Evolutionary conservation across 106 monocot genomes (phyloP).

Genomic region (Phalaenopsis equestris): DNA sequence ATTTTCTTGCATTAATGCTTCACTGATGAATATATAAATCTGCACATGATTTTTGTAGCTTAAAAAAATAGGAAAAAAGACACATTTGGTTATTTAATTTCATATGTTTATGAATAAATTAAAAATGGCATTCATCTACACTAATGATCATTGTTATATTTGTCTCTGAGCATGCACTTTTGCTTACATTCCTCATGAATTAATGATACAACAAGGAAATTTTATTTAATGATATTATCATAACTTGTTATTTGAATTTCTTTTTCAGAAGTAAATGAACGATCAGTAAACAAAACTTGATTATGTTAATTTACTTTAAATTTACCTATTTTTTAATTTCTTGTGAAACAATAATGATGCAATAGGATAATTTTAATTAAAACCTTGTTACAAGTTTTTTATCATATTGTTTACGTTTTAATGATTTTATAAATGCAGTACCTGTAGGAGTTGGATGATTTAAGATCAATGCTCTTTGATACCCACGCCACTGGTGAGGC

Average conservation of each 20-base stretch:
- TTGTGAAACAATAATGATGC: background rate
- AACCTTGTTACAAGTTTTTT: background rate
- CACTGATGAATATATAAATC: too few species aligned
- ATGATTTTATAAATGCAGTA: constrained; percentile 36
- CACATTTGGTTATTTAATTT: too few species aligned
- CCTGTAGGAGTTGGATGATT: constrained; percentile 56
- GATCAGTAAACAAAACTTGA: background rate
- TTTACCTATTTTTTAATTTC: background rate
- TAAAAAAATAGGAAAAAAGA: too few species aligned
- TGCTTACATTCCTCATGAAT: background rate
- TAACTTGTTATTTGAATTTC: background rate
- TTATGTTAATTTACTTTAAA: background rate
- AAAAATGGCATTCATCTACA: background rate
- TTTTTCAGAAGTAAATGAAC: background rate
- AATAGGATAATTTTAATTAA: background rate
- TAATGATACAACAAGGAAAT: background rate
- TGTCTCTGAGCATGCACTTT: background rate
- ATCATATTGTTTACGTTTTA: background rate
- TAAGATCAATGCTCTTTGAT: constrained; percentile 60
- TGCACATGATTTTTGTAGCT: too few species aligned
- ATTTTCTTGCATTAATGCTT: too few species aligned
- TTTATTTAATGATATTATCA: background rate
- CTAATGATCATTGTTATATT: background rate
- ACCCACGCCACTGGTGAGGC: constrained; percentile 67
- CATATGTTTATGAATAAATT: too few species aligned